Evolutionary conservation across 2,329 filamentous ascomycete genomes (phyloP).

Genomic region (Claviceps arundinis): DNA sequence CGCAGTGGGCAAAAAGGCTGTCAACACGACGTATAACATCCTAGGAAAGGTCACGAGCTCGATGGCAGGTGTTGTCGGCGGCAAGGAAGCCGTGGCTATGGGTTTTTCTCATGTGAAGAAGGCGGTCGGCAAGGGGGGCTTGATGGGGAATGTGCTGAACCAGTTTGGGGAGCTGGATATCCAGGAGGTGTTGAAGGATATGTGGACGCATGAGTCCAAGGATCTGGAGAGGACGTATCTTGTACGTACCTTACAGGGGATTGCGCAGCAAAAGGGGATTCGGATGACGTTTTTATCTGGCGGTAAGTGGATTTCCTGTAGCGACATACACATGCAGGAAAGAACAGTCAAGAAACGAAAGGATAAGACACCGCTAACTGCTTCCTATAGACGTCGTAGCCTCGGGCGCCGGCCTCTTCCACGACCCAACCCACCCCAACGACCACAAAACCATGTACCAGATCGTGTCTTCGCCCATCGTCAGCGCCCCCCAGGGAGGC

Average conservation of each 20-base stretch:
- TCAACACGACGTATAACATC: conserved; percentile 93
- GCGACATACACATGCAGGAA: no score
- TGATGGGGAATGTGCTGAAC: conserved; percentile 92
- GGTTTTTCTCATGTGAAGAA: conserved; percentile 94
- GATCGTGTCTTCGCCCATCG: conserved; percentile 82
- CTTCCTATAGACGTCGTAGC: conserved; percentile 57
- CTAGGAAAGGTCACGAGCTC: conserved; percentile 90
- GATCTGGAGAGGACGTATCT: conserved; percentile 94
- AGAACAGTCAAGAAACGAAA: no score
- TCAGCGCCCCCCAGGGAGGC: conserved; percentile 70
- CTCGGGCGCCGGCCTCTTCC: conserved; percentile 82
- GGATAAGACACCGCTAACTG: background rate
- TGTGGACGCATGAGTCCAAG: conserved; percentile 98
- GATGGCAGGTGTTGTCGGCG: conserved; percentile 88
- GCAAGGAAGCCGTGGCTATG: conserved; percentile 81
- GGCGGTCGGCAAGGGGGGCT: conserved; percentile 83
- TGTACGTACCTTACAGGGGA: conserved; percentile 88
- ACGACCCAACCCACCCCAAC: conserved; percentile 79
- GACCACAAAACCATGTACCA: conserved; percentile 99
- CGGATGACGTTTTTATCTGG: conserved; percentile 96
- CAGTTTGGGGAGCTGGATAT: conserved; percentile 95
- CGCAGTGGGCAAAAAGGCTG: conserved; percentile 88
- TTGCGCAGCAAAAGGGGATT: conserved; percentile 86
- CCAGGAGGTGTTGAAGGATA: conserved; percentile 83
- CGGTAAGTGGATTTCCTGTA: conserved; percentile 32